Evolutionary conservation across 176 grass and related monocot genomes (phyloP), one percentile per base, ranked within the genome.

Genomic region (Leersia perrieri): DNA sequence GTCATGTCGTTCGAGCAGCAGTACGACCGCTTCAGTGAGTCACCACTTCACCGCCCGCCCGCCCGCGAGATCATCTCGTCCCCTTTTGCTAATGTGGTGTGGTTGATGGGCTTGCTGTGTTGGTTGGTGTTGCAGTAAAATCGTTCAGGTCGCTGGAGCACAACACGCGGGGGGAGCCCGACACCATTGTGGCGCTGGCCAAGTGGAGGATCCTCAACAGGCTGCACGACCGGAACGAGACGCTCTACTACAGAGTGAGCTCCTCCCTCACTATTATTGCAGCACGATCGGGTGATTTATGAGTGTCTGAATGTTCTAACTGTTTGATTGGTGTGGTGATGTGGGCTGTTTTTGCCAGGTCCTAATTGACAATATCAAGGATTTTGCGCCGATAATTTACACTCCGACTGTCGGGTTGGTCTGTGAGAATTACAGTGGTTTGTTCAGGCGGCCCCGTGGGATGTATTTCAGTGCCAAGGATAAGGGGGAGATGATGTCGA

Each of bases 401-500:
- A 98, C 92, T 5, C 96, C 96, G 16, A 98, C 96, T 49, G 96
- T 98, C 0, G 96, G 96, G 27, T 81, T 98, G 68, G 96, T 98
- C 69, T 98, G 92, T 55, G 88, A 98, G 72, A 98, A 98, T 57
- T 98, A 89, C 90, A 94, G 96, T 60, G 96, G 96, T 3, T 70
- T 98, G 33, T 95, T 93, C 75, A 93, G 92, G 68, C 92, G 96
- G 15, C 96, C 92, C 14, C 96, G 92, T 66, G 96, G 92, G 27
- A 98, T 98, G 96, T 98, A 98, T 77, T 98, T 98, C 83, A 95
- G 90, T 33, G 96, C 92, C 14, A 95, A 95, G 78, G 96, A 98
- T 72, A 98, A 93, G 87, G 92, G 96, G 62, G 96, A 98, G 72
- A 98, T 98, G 96, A 98, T 98, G 90, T 98, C 96, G 53, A 98